Base-by-base conservation (phyloP, 768 basidiomycete species). In the Mycena capillaripes region DNA sequence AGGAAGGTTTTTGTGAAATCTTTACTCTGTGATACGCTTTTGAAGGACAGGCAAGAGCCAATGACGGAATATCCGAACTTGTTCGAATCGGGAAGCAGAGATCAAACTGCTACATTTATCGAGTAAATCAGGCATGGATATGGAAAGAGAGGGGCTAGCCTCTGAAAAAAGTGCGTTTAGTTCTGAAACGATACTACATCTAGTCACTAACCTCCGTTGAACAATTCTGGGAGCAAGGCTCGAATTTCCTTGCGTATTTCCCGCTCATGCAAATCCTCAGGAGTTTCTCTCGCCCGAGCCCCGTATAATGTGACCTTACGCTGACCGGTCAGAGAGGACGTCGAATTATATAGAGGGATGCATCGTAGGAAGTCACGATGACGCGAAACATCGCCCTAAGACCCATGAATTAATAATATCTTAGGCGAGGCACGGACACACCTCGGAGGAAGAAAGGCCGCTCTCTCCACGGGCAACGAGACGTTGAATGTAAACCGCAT, bases 401-500 rank as follows among this genome's bases (percentile, higher is more conserved):
- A 40, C 42, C 42, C 34, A n/a, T 64, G 48, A 34, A 65, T 34
- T 53, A 27, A 32, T 61, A 11, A n/a, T 23, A 73, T 29, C 27
- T 34, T n/a, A n/a, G 14, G 40, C 27, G 46, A 11, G 36, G 5
- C 23, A 16, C 23, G 27, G 23, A 61, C 86, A 38, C 75, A 92
- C 92, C 81, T 91, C 88, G 19, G 81, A 79, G 72, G 79, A 85
- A 4, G 87, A 86, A 40, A 95, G 79, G 10, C 91, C 92, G 0
- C 81, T 75, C 78, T 95, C 95, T 11, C 93, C 91, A 21, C 95
- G 88, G 5, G 94, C 94, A 65, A 96, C 90, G n/a, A 96, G 84
- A 48, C 93, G 89, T 76, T 95, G 93, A 44, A 95, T 88, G 76
- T 95, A 96, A 48, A 85, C 86, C 17, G 89, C 85, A 75, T 94